These are phyloP conservation scores for Akanthomyces dipterigenus DNA, from an alignment of 2,329 filamentous ascomycete genomes.

Conservation along the genomic window DNA sequence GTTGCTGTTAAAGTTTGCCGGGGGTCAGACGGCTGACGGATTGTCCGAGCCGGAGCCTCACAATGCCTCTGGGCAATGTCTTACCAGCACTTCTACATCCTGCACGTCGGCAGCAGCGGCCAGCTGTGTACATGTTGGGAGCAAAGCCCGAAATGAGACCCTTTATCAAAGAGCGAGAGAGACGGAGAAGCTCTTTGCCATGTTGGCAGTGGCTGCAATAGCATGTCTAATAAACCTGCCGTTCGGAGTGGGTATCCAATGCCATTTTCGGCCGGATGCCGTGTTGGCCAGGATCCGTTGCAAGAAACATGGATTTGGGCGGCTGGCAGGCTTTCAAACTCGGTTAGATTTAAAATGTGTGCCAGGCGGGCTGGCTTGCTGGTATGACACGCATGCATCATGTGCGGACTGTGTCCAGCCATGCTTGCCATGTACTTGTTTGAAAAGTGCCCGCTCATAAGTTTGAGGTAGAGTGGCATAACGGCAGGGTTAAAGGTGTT, in stretches of 20 bases:
- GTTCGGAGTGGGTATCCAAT: too few species aligned
- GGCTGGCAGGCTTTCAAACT: not conserved
- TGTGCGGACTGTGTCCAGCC: too few species aligned
- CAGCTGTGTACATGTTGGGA: not conserved
- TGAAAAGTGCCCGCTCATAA: too few species aligned
- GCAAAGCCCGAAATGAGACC: not conserved
- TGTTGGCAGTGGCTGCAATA: too few species aligned
- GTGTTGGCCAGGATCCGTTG: not conserved
- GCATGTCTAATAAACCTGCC: too few species aligned
- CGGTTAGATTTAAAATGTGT: not conserved
- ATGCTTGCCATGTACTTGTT: too few species aligned
- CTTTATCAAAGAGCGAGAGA: not conserved
- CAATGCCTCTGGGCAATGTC: not conserved
- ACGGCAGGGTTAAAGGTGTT: too few species aligned
- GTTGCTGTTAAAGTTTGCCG: too few species aligned
- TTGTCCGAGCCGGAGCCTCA: not conserved
- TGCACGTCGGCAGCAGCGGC: not conserved
- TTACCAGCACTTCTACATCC: not conserved
- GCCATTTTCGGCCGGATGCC: not conserved
- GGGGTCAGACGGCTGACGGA: not conserved
- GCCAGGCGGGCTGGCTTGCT: not conserved
- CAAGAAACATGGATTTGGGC: not conserved
- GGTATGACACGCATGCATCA: not conserved
- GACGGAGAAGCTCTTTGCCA: too few species aligned
- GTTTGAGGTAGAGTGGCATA: too few species aligned